Evolutionary conservation across 106 monocot species (phyloP).

Genomic region (Acorus calamus): DNA sequence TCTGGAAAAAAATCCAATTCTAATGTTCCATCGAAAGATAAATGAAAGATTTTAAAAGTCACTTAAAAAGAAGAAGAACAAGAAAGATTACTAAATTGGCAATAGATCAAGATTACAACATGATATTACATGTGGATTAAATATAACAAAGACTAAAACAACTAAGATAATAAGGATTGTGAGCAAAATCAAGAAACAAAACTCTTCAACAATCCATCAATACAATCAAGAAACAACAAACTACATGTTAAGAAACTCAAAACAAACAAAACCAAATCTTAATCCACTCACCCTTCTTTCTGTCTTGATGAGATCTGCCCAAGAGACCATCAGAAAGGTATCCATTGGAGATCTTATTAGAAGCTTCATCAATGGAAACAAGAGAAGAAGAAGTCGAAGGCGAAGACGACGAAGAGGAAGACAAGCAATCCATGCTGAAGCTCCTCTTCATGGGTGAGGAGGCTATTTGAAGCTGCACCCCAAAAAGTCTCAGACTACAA

Average conservation of each 20-base stretch:
- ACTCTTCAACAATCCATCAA: too few species aligned
- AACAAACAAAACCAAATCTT: too few species aligned
- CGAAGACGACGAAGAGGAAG: slow-evolving; percentile 17
- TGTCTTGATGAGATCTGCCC: slow-evolving; percentile 17
- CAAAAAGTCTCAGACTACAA: slow-evolving; percentile 23
- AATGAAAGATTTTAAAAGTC: too few species aligned
- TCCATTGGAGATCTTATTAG: slow-evolving; percentile 12
- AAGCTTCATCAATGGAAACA: slow-evolving; percentile 21
- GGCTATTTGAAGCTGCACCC: slow-evolving; percentile 26
- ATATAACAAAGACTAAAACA: not conserved
- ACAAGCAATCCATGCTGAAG: slow-evolving; percentile 32
- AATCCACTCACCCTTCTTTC: slow-evolving; percentile 23
- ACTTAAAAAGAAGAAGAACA: too few species aligned
- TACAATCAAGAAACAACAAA: too few species aligned
- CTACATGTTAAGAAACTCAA: too few species aligned
- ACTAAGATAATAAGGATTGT: not conserved
- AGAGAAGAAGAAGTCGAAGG: slow-evolving; percentile 20
- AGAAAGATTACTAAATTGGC: too few species aligned
- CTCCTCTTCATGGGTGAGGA: slow-evolving; percentile 21
- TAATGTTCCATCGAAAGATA: not conserved
- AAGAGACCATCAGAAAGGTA: slow-evolving; percentile 33
- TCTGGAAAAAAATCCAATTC: not conserved
- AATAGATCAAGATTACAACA: too few species aligned
- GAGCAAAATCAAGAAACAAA: too few species aligned
- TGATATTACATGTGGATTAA: too few species aligned